Evolutionary conservation across 2,329 filamentous ascomycete genomes (phyloP), one percentile per base, ranked within the genome.

Genomic region (Aspergillus fumigatus): DNA sequence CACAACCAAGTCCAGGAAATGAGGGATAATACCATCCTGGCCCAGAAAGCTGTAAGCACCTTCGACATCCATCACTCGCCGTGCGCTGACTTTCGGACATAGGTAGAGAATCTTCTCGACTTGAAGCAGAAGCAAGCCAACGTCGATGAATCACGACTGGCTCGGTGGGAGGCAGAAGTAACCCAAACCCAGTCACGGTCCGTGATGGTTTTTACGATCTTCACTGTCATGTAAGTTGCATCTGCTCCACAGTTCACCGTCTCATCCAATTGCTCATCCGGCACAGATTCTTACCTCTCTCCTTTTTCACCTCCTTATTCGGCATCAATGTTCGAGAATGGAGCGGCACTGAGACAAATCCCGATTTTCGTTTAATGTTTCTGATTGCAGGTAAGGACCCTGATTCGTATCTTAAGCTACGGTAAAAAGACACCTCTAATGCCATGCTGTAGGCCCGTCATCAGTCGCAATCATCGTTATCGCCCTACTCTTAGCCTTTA

Each of bases 51-150:
- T 59, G 78, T 80, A 66, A 64, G 77, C 62, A 9, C 6, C 5
- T 19, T n/a, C 17, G 14, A 3, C 10, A 21, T 14, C 6, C 9
- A 27, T n/a, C 2, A 19, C 14, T 19, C 48, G 3, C 1, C 8
- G 19, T 29, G 17, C 40, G 45, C 53, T 54, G 19, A 61, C 59
- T 61, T 19, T 61, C 50, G 1, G 14, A 11, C 9, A 14, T 40
- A 81, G 76, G 87, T 86, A 60, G 84, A 86, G 62, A 86, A 86
- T 60, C 77, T 88, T 4, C 80, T 87, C 11, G 84, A 87, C 67
- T 85, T 88, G 78, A 84, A 85, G 43, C 84, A 87, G 65, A 83
- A 85, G 17, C 84, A 87, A 63, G 84, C 84, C 0, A 85, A 87
- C 64, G 83, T 88, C 1, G 84, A 87, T 63, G 85, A 88, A 66